Conservation (phyloP, 2,329 filamentous ascomycete genomes). For the Diaporthe vaccinii region DNA sequence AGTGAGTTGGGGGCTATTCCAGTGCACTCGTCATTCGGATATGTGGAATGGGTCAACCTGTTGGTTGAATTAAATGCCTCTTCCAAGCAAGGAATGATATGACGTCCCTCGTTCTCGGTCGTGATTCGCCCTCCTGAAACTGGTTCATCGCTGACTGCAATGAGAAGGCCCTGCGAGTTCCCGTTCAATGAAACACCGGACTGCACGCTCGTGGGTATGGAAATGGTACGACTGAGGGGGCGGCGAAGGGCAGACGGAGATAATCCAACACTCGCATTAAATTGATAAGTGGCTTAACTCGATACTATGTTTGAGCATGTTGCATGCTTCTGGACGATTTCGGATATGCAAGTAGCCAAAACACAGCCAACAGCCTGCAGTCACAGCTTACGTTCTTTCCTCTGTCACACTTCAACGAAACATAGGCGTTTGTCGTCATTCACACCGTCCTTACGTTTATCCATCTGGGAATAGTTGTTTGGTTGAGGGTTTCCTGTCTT, state of each 20-base stretch:
- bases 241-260: not conserved
- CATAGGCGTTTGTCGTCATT: not conserved
- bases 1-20: not conserved
- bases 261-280: not conserved
- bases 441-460: not conserved
- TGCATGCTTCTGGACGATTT: not conserved
- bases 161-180: not conserved
- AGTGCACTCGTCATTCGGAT: not conserved
- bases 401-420: not conserved
- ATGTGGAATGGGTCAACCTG: not conserved
- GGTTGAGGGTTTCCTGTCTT: not conserved
- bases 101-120: not conserved
- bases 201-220: not conserved
- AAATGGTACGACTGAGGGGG: not conserved
- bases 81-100: not conserved
- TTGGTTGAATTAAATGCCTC: not conserved
- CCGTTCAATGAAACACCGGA: not conserved
- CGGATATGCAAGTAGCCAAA: not conserved
- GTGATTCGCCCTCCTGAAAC: not conserved
- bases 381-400: not conserved
- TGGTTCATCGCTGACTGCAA: not conserved
- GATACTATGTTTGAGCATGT: not conserved
- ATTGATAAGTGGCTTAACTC: not conserved
- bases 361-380: not conserved
- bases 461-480: not conserved